Percentiles rank a stretch among this genome's conserved stretches.
Conservation (phyloP, 2,329 filamentous ascomycete genomes). For the Claviceps africana region DNA sequence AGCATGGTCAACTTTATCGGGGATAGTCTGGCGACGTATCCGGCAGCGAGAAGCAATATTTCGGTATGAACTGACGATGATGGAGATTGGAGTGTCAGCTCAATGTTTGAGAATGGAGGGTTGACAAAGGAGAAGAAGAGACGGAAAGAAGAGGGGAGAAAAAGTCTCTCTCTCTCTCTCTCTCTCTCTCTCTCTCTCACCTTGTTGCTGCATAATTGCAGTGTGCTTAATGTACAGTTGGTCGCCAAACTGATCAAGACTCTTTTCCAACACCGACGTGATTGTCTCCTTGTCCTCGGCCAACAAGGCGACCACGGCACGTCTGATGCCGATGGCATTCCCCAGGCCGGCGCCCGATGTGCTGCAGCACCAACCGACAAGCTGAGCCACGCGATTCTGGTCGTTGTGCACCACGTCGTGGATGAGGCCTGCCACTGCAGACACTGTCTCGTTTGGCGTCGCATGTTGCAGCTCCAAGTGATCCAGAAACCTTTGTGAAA, state of each 20-base stretch:
- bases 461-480: constrained; percentile 18
- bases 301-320: constrained; percentile 48
- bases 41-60: constrained; percentile 60
- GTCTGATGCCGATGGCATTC: constrained; percentile 48
- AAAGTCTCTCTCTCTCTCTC: no score
- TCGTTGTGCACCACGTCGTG: constrained; percentile 32
- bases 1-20: constrained; percentile 54
- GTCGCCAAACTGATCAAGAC: constrained; percentile 65
- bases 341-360: constrained; percentile 52
- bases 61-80: constrained; percentile 56
- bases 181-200: no score
- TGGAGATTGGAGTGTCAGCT: constrained; percentile 7
- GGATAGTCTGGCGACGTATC: constrained; percentile 55
- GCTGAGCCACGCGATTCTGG: constrained; percentile 32
- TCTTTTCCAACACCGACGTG: constrained; percentile 48
- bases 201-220: constrained; percentile 77
- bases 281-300: constrained; percentile 37
- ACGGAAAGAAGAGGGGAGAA: no score
- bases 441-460: constrained; percentile 26
- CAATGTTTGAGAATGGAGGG: no score
- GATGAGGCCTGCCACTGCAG: constrained; percentile 46
- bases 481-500: constrained; percentile 32
- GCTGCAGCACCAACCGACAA: constrained; percentile 51
- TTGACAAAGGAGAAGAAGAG: not conserved
- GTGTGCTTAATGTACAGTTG: constrained; percentile 76